These are phyloP conservation scores for Alternaria sp. DNA, from an alignment of 2,329 filamentous ascomycete genomes.

Conservation along the genomic window DNA sequence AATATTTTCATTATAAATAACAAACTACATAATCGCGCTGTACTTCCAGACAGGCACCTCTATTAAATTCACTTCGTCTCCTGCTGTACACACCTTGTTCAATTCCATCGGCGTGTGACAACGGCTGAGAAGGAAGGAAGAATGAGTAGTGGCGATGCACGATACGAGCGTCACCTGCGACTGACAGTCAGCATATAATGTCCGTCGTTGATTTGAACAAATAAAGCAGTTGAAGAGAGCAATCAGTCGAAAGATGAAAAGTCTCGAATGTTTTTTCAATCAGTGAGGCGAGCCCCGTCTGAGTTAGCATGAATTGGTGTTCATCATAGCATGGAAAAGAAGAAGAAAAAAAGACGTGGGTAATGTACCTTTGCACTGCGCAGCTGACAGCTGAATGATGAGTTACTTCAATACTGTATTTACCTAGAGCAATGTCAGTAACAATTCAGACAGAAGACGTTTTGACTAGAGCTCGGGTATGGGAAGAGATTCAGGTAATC, in stretches of 20 bases:
- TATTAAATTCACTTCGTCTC: neutral
- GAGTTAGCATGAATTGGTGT: conserved; percentile 51
- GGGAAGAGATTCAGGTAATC: conserved; percentile 48
- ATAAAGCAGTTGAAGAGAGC: conserved; percentile 6
- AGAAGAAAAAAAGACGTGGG: conserved; percentile 4
- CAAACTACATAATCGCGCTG: neutral
- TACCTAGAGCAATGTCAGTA: conserved; percentile 28
- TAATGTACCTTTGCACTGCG: conserved; percentile 20
- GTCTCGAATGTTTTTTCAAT: conserved; percentile 45
- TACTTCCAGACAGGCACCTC: neutral
- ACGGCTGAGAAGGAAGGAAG: neutral
- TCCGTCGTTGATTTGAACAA: neutral
- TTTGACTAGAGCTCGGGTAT: conserved; percentile 4
- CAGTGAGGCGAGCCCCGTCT: conserved; percentile 45
- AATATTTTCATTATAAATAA: neutral
- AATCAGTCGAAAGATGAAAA: conserved; percentile 54
- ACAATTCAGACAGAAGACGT: neutral
- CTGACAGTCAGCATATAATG: conserved; percentile 15
- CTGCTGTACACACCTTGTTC: neutral
- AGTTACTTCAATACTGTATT: neutral
- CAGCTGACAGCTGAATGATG: neutral
- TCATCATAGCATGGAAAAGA: conserved; percentile 41
- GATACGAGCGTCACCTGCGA: neutral
- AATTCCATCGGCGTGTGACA: neutral
- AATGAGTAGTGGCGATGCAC: neutral